Conservation (phyloP, 2,329 filamentous ascomycete species). For the Arachnopeziza araneosa region DNA sequence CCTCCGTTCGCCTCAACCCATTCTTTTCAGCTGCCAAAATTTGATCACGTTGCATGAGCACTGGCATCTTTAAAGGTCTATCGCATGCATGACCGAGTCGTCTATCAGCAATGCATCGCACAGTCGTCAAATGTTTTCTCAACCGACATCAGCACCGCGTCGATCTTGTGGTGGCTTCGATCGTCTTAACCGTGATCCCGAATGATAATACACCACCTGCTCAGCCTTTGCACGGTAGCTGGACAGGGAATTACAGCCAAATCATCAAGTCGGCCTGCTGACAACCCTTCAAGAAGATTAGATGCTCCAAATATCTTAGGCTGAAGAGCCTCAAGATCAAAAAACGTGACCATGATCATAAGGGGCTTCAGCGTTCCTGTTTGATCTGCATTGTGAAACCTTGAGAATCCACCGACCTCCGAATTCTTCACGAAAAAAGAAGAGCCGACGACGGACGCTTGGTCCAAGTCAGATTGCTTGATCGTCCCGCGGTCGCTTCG, state of each 20-base stretch:
- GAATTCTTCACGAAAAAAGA: not conserved
- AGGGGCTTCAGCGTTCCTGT: constrained; percentile 17
- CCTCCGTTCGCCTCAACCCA: not conserved
- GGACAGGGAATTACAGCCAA: not conserved
- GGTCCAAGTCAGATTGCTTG: constrained; percentile 8
- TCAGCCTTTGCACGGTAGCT: not conserved
- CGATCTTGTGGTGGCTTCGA: not conserved
- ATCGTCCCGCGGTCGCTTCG: constrained; percentile 15
- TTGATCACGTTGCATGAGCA: not conserved
- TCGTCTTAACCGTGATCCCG: not conserved
- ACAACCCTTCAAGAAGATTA: not conserved
- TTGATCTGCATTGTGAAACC: constrained; percentile 26
- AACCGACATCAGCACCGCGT: not conserved
- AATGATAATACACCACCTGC: not conserved
- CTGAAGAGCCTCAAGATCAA: not conserved
- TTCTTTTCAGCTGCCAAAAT: no score
- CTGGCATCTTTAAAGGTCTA: not conserved
- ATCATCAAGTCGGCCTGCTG: not conserved
- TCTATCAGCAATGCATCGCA: not conserved
- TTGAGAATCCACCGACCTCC: not conserved
- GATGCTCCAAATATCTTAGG: not conserved
- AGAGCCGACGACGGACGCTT: not conserved
- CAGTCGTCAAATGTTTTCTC: not conserved
- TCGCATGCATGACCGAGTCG: not conserved
- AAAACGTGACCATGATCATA: constrained; percentile 10